Base-by-base conservation (phyloP, 805 yeast species). In the Candida ovalis region DNA sequence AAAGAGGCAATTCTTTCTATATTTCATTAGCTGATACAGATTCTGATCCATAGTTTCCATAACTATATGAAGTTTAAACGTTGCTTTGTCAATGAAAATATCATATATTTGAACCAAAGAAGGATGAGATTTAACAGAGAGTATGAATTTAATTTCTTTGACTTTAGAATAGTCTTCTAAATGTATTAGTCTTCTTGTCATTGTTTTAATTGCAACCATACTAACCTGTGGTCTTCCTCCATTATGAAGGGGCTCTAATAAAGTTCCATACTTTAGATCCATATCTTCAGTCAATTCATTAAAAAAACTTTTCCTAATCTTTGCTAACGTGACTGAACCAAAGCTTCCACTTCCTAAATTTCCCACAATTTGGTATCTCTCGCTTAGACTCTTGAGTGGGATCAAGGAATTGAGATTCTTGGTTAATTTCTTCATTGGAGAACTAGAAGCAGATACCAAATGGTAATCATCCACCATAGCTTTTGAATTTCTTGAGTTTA, bases 31-130 rank as follows among this genome's bases (percentile, higher is more conserved):
- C 65, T 88, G 92, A 58, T 83, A 82, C 49, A 92, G 71, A 59
- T 84, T 89, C 65, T 84, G 89, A 54, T 84, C 86, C 89, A 91
- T 80, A 23, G 84, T 76, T 64, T 92, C 98, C 95, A 92, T 88
- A 12, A 85, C 86, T 35, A 91, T 88, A 60, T 88, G 89, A 47
- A 89, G 71, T 56, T 80, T 78, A 53, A 72, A 77, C 39, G 77
- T 68, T 21, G 58, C 52, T 44, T 76, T 71, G 67, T 92, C 97
- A 48, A 88, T 74, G 59, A 91, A 88, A 61, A 89, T 74, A 58
- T 90, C 97, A 65, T 79, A 81, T 4, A 89, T 75, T 56, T 83
- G 87, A 18, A 91, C 83, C 46, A 92, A 69, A 55, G 82, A 79
- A 21, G 77, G 77, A 67, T 89, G 96, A 1, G 87, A 74, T 1